phyloP scores from a whole-genome alignment of 1,284 basidiomycete species.

The Neolentinus lepideus region DNA sequence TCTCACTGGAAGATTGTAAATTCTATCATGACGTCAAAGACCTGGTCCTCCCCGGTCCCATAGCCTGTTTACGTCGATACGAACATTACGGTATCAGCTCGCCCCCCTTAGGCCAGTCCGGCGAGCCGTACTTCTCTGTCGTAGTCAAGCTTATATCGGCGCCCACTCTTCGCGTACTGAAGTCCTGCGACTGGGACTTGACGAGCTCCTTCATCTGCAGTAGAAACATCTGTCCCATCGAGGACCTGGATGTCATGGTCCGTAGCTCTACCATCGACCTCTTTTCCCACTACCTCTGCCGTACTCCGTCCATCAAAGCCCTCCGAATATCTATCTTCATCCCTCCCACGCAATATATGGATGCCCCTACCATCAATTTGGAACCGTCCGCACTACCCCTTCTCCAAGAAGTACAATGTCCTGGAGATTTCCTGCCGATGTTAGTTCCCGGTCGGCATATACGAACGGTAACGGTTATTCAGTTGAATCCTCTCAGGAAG shows the following conservation, averaged over 20 bases:
- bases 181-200: background rate
- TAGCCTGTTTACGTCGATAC: background rate
- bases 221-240: background rate
- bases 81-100: background rate
- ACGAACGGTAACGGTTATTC: background rate
- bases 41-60: background rate
- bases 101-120: background rate
- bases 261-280: background rate
- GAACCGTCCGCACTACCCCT: background rate
- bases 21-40: background rate
- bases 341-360: background rate
- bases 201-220: background rate
- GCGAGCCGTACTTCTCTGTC: background rate
- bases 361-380: background rate
- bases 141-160: background rate
- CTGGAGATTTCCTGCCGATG: background rate
- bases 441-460: background rate
- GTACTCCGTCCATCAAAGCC: background rate
- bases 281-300: background rate
- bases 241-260: background rate
- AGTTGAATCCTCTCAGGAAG: background rate
- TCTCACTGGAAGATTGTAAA: background rate
- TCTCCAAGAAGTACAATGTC: background rate
- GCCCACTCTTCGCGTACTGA: background rate
- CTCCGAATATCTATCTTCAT: background rate